Evolutionary conservation across 805 yeast species (phyloP).

Genomic region (Priceomyces fermenticarens): DNA sequence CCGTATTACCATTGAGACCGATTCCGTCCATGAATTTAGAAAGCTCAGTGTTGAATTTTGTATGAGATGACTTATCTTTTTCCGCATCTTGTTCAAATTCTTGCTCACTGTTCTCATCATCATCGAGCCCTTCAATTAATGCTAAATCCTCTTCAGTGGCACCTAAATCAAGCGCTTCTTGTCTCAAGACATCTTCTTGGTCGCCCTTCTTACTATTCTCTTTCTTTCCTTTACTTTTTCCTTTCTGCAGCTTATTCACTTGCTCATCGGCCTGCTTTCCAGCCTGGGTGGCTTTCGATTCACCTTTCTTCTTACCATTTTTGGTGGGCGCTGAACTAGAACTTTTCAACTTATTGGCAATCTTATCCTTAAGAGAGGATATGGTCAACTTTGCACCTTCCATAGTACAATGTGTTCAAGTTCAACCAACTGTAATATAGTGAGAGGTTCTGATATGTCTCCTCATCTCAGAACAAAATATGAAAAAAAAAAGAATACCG

Average conservation of each 20-base stretch:
- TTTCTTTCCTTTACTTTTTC: constrained; percentile 3
- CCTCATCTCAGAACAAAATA: too few relatives aligned
- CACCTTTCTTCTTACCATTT: constrained; percentile 15
- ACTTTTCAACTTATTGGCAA: constrained; percentile 46
- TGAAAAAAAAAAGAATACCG: too few relatives aligned
- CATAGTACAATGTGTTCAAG: constrained; percentile 23
- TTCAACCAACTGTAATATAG: too few relatives aligned
- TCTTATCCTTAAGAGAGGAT: constrained; percentile 63
- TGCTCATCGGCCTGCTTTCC: constrained; percentile 4
- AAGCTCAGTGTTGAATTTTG: constrained; percentile 49
- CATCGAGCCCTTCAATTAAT: constrained; percentile 53
- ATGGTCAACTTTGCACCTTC: constrained; percentile 45
- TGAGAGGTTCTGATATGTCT: too few relatives aligned
- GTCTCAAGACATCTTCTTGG: constrained; percentile 38
- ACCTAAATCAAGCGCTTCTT: constrained; percentile 78
- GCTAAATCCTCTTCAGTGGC: constrained; percentile 82
- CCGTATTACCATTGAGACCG: constrained; percentile 49
- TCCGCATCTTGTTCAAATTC: constrained; percentile 43
- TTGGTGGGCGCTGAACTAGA: constrained; percentile 4
- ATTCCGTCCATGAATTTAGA: constrained; percentile 61
- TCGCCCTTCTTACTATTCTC: constrained; percentile 2
- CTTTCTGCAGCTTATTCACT: constrained; percentile 9
- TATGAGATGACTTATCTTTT: constrained; percentile 28
- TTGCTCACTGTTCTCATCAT: constrained; percentile 51
- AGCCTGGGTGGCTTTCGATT: constrained; percentile 10